Base-by-base conservation (phyloP, 176 grass and related monocot species). In the Avena sativa region DNA sequence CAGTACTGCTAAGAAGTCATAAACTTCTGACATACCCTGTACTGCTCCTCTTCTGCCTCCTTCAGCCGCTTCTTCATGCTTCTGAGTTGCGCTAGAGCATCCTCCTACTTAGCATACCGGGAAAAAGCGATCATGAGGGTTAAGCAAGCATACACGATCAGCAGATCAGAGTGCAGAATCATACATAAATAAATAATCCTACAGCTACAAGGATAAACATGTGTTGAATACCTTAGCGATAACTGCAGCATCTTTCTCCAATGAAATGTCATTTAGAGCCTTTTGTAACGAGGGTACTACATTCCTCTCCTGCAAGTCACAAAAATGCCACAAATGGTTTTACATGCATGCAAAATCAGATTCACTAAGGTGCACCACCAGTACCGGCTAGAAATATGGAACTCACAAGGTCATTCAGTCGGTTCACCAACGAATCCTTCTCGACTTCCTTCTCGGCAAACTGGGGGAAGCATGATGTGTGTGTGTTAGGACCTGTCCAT, bases 11-110 rank as follows among this genome's bases (percentile, higher is more conserved):
- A 76, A 69, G 28, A 85, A 83, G 15, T 12, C 17, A 85, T 46
- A 57, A 66, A 3, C 72, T 78, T 74, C 15, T 20, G 30, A 88
- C 86, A 91, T 96, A 98, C 93, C 89, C 90, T 92, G 73, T 96
- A 98, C 61, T 98, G 96, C 70, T 98, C 96, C 72, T 98, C 96
- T 88, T 98, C 96, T 84, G 96, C 93, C 68, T 98, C 96, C 87
- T 96, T 98, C 26, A 98, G 50, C 48, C 93, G 96, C 86, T 95
- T 96, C 90, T 92, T 98, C 74, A 93, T 83, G 74, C 87, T 92
- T 56, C 93, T 91, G 38, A 94, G 88, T 93, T 96, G 96, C 57
- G 92, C 86, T 70, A 96, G 85, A 85, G 96, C 93, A 90, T 98
- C 96, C 89, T 98, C 96, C 96, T 98, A 89, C 25, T 76, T 78